Percentiles rank a stretch among this genome's conserved stretches.
Conservation (phyloP, 371 early-diverging fungal species). For the Entomophthora muscae region DNA sequence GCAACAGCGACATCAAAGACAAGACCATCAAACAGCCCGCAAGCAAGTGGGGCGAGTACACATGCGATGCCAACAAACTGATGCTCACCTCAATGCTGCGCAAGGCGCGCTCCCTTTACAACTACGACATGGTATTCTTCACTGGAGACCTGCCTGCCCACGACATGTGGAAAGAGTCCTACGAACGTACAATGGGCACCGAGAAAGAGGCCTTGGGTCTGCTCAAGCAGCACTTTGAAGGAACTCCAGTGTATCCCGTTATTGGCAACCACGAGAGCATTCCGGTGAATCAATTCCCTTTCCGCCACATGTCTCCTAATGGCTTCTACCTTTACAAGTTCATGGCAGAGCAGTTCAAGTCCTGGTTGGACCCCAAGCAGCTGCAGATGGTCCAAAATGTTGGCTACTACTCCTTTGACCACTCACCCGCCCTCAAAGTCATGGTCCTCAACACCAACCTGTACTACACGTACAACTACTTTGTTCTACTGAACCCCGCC, state of each 20-base stretch:
- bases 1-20: not conserved
- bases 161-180: conserved; percentile 27
- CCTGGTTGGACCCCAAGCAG: conserved; percentile 8
- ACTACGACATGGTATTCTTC: conserved; percentile 26
- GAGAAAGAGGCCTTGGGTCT: conserved; percentile 8
- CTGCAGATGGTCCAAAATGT: not conserved
- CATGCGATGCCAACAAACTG: conserved; percentile 20
- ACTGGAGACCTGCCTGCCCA: conserved; percentile 44
- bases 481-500: not conserved
- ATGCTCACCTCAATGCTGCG: conserved; percentile 24
- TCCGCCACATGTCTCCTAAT: not conserved
- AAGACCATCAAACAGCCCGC: conserved; percentile 10
- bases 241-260: conserved; percentile 16
- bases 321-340: not conserved
- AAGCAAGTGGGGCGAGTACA: conserved; percentile 15
- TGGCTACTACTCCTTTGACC: conserved; percentile 12
- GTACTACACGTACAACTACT: conserved; percentile 7
- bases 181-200: not conserved
- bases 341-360: conserved; percentile 11
- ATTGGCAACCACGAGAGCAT: conserved; percentile 14
- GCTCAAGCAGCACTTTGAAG: conserved; percentile 12
- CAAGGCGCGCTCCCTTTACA: conserved; percentile 20
- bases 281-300: conserved; percentile 11
- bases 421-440: conserved; percentile 2
- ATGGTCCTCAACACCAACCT: conserved; percentile 10